These are phyloP conservation scores for Paraglomus brasilianum DNA, from an alignment of 192 early-diverging fungal species.

Conservation along the genomic window DNA sequence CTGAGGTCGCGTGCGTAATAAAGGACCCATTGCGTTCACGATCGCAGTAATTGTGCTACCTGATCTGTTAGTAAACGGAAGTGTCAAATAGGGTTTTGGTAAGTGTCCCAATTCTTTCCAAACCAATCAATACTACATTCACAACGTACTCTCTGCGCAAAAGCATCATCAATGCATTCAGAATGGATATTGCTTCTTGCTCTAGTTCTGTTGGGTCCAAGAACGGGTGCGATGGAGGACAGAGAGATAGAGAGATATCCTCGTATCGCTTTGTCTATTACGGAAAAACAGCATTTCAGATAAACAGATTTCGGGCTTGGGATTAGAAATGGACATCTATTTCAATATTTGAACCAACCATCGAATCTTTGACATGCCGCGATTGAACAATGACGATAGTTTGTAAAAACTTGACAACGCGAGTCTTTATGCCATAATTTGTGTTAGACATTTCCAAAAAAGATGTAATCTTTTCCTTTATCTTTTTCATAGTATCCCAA, in stretches of 20 bases:
- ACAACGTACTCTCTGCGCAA: constrained; percentile 26
- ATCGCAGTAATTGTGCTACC: constrained; percentile 39
- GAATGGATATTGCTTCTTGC: constrained; percentile 32
- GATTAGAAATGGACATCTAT: neutral
- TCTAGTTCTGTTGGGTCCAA: constrained; percentile 32
- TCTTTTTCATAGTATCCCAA: constrained; percentile 29
- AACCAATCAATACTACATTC: neutral
- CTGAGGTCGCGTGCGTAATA: constrained; percentile 38
- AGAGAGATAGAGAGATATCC: constrained; percentile 36
- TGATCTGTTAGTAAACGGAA: constrained; percentile 27
- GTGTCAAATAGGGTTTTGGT: constrained; percentile 1
- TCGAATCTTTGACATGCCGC: constrained; percentile 24
- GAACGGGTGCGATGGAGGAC: constrained; percentile 39
- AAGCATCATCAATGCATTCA: constrained; percentile 31
- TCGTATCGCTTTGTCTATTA: constrained; percentile 28
- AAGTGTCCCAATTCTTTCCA: too few species aligned
- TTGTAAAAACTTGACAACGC: constrained; percentile 41
- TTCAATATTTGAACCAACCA: constrained; percentile 20
- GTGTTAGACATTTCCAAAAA: constrained; percentile 29
- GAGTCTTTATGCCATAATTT: constrained; percentile 37
- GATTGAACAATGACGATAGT: constrained; percentile 37
- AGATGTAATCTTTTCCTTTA: constrained; percentile 31
- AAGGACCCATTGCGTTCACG: constrained; percentile 35
- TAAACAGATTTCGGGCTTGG: neutral
- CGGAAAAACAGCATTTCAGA: neutral